Conservation (phyloP, 768 basidiomycete genomes). For the Leccinellum rugosiceps region DNA sequence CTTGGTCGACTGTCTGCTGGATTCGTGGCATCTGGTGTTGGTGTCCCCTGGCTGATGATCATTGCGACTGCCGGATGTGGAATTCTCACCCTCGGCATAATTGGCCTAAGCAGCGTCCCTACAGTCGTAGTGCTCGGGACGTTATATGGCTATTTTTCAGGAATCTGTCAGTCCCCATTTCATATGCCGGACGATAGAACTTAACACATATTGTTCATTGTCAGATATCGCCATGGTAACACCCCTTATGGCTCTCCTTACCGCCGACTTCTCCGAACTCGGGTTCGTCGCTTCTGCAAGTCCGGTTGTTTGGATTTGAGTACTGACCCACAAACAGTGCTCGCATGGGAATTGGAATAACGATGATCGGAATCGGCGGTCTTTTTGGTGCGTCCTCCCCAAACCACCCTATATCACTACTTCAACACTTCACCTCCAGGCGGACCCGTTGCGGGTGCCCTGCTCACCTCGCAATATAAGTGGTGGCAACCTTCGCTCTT, state of each 20-base stretch:
- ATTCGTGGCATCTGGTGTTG: conserved; percentile 36
- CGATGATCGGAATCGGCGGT: conserved; percentile 13
- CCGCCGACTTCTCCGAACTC: conserved; percentile 42
- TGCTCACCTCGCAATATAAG: conserved; percentile 46
- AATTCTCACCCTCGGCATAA: conserved; percentile 19
- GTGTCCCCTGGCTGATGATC: conserved; percentile 42
- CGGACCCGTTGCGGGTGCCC: conserved; percentile 54
- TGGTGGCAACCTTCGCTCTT: conserved; percentile 60
- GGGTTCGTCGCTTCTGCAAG: conserved; percentile 30
- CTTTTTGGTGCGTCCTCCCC: conserved; percentile 18
- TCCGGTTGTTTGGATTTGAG: neutral
- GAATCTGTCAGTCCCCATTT: conserved; percentile 31
- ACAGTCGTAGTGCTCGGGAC: conserved; percentile 39
- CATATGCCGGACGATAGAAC: neutral
- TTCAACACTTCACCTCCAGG: conserved; percentile 27
- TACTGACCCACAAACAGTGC: neutral
- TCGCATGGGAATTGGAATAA: neutral
- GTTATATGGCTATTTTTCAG: conserved; percentile 48
- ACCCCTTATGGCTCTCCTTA: conserved; percentile 28
- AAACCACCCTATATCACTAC: neutral
- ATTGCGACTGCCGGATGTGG: conserved; percentile 31
- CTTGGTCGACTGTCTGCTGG: conserved; percentile 35
- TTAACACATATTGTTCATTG: neutral
- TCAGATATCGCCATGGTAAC: conserved; percentile 37
- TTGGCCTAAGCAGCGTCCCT: conserved; percentile 29